phyloP scores from a whole-genome alignment of 1,139 yeast genomes.

The Hemisphaericaspora subhashii region DNA sequence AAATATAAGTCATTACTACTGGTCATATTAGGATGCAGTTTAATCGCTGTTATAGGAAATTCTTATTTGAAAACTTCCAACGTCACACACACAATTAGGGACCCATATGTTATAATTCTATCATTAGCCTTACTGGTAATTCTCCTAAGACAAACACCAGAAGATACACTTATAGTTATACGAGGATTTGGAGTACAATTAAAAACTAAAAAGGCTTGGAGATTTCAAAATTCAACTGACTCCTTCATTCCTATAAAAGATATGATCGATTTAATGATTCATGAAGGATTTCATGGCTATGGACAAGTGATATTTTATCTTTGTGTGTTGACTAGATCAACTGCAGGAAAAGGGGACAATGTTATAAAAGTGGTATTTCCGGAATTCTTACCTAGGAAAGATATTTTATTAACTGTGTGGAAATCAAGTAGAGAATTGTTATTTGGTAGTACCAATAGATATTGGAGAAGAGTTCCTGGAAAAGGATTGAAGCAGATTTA shows the following conservation, averaged over 20 bases:
- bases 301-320: slow-evolving; percentile 62
- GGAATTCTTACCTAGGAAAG: slow-evolving; percentile 45
- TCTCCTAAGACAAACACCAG: slow-evolving; percentile 24
- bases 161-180: slow-evolving; percentile 36
- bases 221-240: slow-evolving; percentile 21
- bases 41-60: slow-evolving; percentile 4
- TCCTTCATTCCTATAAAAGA: slow-evolving; percentile 52
- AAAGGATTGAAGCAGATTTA: slow-evolving; percentile 30
- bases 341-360: slow-evolving; percentile 22
- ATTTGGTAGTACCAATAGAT: slow-evolving; percentile 36
- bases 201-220: slow-evolving; percentile 29
- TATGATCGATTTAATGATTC: slow-evolving; percentile 60
- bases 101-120: background rate
- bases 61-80: background rate
- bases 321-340: slow-evolving; percentile 51
- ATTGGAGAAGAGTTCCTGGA: slow-evolving; percentile 48
- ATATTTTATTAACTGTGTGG: slow-evolving; percentile 42
- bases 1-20: slow-evolving; percentile 4
- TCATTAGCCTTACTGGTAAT: slow-evolving; percentile 12
- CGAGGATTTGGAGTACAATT: slow-evolving; percentile 41
- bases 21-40: background rate
- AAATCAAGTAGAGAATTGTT: slow-evolving; percentile 36
- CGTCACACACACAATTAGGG: background rate
- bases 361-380: slow-evolving; percentile 52
- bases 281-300: slow-evolving; percentile 66